Base-by-base conservation (phyloP, 495 filamentous ascomycete species). In the Cudoniella acicularis region DNA sequence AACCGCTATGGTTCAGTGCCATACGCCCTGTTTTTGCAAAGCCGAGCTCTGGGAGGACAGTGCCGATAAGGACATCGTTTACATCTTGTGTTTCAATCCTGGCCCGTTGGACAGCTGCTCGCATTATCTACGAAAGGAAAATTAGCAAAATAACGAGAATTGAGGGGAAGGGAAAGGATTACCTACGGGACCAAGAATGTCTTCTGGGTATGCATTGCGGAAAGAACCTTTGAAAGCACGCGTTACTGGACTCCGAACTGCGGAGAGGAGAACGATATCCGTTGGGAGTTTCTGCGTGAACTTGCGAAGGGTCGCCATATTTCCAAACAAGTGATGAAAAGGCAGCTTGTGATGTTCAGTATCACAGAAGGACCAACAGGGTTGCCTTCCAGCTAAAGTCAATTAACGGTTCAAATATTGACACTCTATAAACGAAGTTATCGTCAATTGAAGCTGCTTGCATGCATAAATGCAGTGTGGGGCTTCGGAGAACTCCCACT, bases 191-290 rank as follows among this genome's bases (percentile, higher is more conserved):
- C 87, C 79, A 48, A 96, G 87, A 25, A 96, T 79, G 70, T 95
- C 89, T 69, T 96, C 91, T 20, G 92, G 91, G 73, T 90, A 90
- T 41, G 91, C 85, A 73, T 96, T 86, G 69, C 86, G 86, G 62
- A 96, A 87, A 42, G 84, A 83, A 63, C 92, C 92, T 69, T 90
- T 89, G 72, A 85, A 83, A 48, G 89, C 88, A 59, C 90, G 86
- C 52, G 84, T 86, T 56, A 95, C 82, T 30, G 91, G 87, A 18
- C 90, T 96, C 47, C 91, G 89, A 53, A 95, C 80, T 3, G 90
- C 84, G 23, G 91, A 90, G 57, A 93, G 87, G 68, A 96, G 87
- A 69, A 96, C 89, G 27, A 90, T 81, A 70, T 96, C 91, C 24
- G 83, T 82, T 13, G 90, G 88, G 8, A 84, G 76, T 69, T 92